phyloP scores from a whole-genome alignment of 257 asterid genomes.

The Salvia miltiorrhiza region DNA sequence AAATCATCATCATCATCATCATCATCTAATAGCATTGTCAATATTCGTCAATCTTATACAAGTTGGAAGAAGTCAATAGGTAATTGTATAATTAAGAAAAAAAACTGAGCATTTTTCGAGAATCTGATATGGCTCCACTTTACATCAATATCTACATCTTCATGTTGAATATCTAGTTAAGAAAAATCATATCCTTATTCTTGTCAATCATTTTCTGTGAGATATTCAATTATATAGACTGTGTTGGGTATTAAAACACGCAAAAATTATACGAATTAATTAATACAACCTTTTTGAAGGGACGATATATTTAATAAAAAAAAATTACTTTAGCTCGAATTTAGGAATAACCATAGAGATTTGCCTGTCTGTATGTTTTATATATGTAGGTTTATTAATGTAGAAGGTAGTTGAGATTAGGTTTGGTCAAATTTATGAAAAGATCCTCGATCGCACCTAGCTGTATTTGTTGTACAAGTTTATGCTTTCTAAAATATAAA shows the following conservation, averaged over 20 bases:
- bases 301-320: no score
- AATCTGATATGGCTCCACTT: no score
- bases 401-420: neutral
- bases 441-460: neutral
- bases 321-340: neutral
- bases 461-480: neutral
- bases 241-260: neutral
- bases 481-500: neutral
- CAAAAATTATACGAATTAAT: neutral
- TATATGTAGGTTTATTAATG: neutral
- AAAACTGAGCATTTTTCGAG: no score
- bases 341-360: neutral
- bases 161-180: neutral
- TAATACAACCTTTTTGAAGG: neutral
- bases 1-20: no score
- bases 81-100: neutral
- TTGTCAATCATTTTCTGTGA: neutral
- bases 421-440: neutral
- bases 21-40: neutral
- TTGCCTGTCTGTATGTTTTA: neutral
- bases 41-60: neutral
- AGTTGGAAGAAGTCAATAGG: neutral
- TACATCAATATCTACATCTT: no score
- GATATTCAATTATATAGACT: no score
- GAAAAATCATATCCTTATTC: neutral